Percentiles rank a stretch among this genome's conserved stretches.
Evolutionary conservation across 805 yeast species (phyloP).

Genomic region (Suhomyces faveliae): DNA sequence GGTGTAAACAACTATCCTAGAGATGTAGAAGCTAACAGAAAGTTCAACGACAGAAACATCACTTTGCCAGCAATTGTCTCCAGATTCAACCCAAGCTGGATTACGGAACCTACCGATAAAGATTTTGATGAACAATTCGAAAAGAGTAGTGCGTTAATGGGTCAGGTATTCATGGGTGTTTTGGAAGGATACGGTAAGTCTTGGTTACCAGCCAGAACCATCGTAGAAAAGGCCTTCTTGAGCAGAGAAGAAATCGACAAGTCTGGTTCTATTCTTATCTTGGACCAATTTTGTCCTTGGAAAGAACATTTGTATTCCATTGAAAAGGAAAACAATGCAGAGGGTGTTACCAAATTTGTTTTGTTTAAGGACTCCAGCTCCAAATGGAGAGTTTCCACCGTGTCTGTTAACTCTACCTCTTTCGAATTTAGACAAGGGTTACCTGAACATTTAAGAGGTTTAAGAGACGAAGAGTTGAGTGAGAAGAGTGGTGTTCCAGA

Average conservation of each 20-base stretch:
- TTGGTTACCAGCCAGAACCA: slow-evolving; percentile 86
- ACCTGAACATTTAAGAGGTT: slow-evolving; percentile 93
- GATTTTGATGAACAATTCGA: slow-evolving; percentile 65
- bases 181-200: slow-evolving; percentile 73
- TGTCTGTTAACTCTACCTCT: slow-evolving; percentile 72
- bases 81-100: slow-evolving; percentile 84
- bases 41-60: slow-evolving; percentile 70
- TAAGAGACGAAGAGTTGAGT: slow-evolving; percentile 81
- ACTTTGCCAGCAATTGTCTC: slow-evolving; percentile 77
- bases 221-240: slow-evolving; percentile 70
- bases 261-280: slow-evolving; percentile 71
- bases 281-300: slow-evolving; percentile 89
- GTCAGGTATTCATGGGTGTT: slow-evolving; percentile 66
- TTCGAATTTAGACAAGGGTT: slow-evolving; percentile 84
- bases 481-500: slow-evolving; percentile 77
- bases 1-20: slow-evolving; percentile 73
- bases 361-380: slow-evolving; percentile 72
- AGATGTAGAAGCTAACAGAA: slow-evolving; percentile 52
- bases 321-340: slow-evolving; percentile 58
- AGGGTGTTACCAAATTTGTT: slow-evolving; percentile 67
- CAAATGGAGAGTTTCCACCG: slow-evolving; percentile 88
- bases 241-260: slow-evolving; percentile 58
- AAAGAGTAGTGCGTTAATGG: slow-evolving; percentile 80
- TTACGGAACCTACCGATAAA: slow-evolving; percentile 60
- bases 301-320: slow-evolving; percentile 81